Evolutionary conservation across 805 yeast species (phyloP), one percentile per base, ranked within the genome.

Genomic region (Lachancea nothofagi): DNA sequence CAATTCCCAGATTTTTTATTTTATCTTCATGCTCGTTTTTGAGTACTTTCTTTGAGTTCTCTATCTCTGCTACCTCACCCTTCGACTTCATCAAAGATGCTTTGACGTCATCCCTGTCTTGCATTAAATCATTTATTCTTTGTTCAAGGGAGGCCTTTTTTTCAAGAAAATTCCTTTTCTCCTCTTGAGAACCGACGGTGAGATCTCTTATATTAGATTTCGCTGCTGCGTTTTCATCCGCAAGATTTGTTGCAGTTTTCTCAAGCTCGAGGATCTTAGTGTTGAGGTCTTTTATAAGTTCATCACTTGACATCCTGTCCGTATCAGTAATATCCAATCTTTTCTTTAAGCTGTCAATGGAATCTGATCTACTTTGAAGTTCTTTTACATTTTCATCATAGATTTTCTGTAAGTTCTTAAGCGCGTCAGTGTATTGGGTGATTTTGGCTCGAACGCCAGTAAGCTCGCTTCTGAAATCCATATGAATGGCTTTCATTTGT

Each of bases 61-160:
- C n/a, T n/a, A n/a, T n/a, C n/a, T n/a, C n/a, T n/a, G n/a, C n/a
- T n/a, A n/a, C n/a, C n/a, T n/a, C n/a, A n/a, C n/a, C n/a, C 10
- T 15, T 17, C 5, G 33, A 29, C 22, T 40, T 36, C 5, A 45
- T 21, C 5, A 45, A 42, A 25, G 33, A 39, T 42, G 3, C n/a
- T 25, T 41, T n/a, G n/a, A n/a, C n/a, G n/a, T n/a, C n/a, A n/a
- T n/a, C 38, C 18, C 29, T 9, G n/a, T 29, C 23, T 17, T n/a
- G n/a, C n/a, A n/a, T n/a, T n/a, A n/a, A n/a, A n/a, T n/a, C n/a
- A n/a, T n/a, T n/a, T n/a, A n/a, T n/a, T n/a, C n/a, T n/a, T n/a
- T n/a, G n/a, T n/a, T n/a, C n/a, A n/a, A n/a, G n/a, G n/a, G n/a
- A n/a, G n/a, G n/a, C 29, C 29, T 14, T 26, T 26, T 26, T 12